Percentiles rank a stretch among this genome's conserved stretches.
Conservation (phyloP, 2,329 filamentous ascomycete genomes). For the Fusarium longipes region DNA sequence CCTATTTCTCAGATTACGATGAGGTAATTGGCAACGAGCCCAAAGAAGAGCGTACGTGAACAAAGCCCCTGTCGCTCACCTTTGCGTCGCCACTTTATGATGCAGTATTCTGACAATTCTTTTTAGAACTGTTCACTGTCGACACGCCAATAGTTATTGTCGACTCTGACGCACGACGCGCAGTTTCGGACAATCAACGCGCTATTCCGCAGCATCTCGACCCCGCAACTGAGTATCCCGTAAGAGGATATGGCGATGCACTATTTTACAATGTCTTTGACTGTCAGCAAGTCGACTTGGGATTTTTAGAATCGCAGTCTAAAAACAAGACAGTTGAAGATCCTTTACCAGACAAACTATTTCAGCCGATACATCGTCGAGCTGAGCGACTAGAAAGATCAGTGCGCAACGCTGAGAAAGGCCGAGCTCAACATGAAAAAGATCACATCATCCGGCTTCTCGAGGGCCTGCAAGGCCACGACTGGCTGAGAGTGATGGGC, state of each 20-base stretch:
- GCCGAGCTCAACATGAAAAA: conserved; percentile 73
- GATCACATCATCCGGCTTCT: conserved; percentile 74
- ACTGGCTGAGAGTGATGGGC: conserved; percentile 94
- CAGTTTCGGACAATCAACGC: conserved; percentile 43
- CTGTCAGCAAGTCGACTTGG: conserved; percentile 67
- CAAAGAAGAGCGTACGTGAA: conserved; percentile 76
- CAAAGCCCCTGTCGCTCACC: conserved; percentile 35
- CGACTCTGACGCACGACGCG: conserved; percentile 60
- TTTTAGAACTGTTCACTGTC: conserved; percentile 74
- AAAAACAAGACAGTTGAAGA: conserved; percentile 60
- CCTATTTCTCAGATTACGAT: conserved; percentile 94
- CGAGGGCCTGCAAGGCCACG: conserved; percentile 86
- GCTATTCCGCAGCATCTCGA: conserved; percentile 47
- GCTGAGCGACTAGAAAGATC: conserved; percentile 71
- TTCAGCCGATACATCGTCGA: conserved; percentile 65
- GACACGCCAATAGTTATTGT: conserved; percentile 79
- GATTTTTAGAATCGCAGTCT: conserved; percentile 61
- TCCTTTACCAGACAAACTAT: conserved; percentile 67
- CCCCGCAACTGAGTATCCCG: conserved; percentile 50
- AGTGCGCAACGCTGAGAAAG: conserved; percentile 72
- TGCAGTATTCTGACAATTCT: conserved; percentile 22
- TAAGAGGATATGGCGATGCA: conserved; percentile 66
- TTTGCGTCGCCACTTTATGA: background rate
- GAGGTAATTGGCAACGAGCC: conserved; percentile 89
- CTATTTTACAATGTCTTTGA: conserved; percentile 68